A percentile compares a stretch with the other conserved stretches of the same genome.
phyloP scores from a whole-genome alignment of 768 basidiomycete genomes.

The Naganishia randhawae region DNA sequence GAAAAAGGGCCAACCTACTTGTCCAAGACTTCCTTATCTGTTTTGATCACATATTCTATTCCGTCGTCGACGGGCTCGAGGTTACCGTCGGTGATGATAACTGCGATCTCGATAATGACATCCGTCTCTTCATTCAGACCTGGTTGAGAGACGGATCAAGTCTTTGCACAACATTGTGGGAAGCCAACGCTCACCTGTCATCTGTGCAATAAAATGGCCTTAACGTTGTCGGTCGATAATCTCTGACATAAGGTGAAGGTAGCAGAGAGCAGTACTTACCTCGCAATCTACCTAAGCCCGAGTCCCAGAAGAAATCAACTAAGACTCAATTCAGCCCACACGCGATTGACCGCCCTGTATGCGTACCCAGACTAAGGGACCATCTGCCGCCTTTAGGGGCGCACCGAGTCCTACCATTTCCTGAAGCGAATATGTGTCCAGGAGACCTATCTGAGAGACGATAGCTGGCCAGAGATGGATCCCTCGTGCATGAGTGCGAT shows the following conservation, averaged over 20 bases:
- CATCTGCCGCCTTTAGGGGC: conserved; percentile 42
- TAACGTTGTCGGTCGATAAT: conserved; percentile 28
- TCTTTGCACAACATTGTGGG: background rate
- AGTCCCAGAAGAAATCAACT: background rate
- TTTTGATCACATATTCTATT: conserved; percentile 68
- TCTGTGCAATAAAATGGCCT: background rate
- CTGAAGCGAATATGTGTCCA: background rate
- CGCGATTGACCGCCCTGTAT: background rate
- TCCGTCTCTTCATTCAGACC: conserved; percentile 43
- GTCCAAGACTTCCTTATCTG: conserved; percentile 67
- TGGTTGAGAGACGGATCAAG: background rate
- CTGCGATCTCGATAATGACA: conserved; percentile 64
- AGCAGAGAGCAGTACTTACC: conserved; percentile 3
- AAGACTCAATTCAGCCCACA: background rate
- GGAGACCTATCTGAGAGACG: background rate
- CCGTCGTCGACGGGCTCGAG: conserved; percentile 77
- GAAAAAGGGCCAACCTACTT: conserved; percentile 53
- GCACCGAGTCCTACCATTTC: background rate
- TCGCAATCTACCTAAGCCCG: conserved; percentile 47
- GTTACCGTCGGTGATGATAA: conserved; percentile 82
- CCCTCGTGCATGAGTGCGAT: background rate
- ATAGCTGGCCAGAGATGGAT: background rate
- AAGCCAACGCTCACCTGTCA: conserved; percentile 23
- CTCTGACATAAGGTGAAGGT: too few species aligned
- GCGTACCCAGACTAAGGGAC: conserved; percentile 48